Evolutionary conservation across 495 filamentous ascomycete species (phyloP), one percentile per base, ranked within the genome.

Genomic region (Pseudoneurospora amorphoporcata): DNA sequence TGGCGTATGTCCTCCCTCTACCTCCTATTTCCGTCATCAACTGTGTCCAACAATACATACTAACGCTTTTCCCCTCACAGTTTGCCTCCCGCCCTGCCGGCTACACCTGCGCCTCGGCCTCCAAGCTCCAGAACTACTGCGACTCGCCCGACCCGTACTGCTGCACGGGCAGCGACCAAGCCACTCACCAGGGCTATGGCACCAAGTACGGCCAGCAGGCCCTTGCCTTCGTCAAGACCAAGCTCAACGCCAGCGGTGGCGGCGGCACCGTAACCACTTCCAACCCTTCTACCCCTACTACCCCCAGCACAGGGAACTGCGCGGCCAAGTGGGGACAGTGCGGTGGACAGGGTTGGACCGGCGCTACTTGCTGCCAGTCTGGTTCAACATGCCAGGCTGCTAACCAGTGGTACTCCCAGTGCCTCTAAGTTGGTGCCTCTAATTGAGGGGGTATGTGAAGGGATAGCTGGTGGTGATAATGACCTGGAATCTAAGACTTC

Each of bases 91-190:
- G 88, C 29, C 84, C 87, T 0, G 77, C 80, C n/a, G 88, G 87
- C 40, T 89, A 86, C 76, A 74, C 69, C 45, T 90, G 89, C 81
- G 83, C 86, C 8, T 77, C 75, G 39, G 84, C 83, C 19, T 76
- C 72, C 74, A 88, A 85, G 77, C 85, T 90, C 70, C 78, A 89
- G 79, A 87, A 83, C 12, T 90, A 90, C 83, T 90, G 88, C 78
- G 88, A 90, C 79, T 76, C 85, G 35, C 73, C 86, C 6, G 88
- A 90, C 78, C 88, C 88, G 10, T 90, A 89, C 79, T 90, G 88
- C 83, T 90, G 87, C 82, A 89, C 85, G 68, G 88, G 88, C 70
- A 89, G 79, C 78, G 80, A 90, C 74, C 82, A 82, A 7, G 82
- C 82, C 71, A 84, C 84, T 7, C 88, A 90, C 77, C 84, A 89